Conservation (phyloP, 2,329 filamentous ascomycete genomes). For the Cladosporium sp. region DNA sequence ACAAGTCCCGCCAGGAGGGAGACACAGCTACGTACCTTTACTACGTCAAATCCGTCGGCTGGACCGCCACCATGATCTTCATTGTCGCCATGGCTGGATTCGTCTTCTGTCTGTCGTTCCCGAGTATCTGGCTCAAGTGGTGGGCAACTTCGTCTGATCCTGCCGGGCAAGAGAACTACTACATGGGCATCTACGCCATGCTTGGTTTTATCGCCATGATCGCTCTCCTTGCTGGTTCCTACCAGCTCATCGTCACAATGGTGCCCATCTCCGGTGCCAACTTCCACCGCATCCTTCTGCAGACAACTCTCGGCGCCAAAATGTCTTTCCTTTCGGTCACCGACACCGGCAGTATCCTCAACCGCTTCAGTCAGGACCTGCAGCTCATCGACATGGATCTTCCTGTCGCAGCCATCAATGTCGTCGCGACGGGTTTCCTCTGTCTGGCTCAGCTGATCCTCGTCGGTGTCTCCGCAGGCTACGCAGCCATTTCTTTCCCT, state of each 20-base stretch:
- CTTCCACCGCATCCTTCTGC: conserved; percentile 36
- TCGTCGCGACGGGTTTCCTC: conserved; percentile 8
- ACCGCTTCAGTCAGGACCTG: conserved; percentile 42
- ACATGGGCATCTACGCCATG: conserved; percentile 17
- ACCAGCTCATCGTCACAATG: conserved; percentile 48
- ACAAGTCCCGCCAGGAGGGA: conserved; percentile 36
- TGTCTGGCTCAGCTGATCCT: conserved; percentile 9
- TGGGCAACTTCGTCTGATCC: conserved; percentile 32
- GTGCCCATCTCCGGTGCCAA: conserved; percentile 46
- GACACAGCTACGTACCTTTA: conserved; percentile 33
- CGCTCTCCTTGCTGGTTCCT: conserved; percentile 27
- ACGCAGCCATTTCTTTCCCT: conserved; percentile 36
- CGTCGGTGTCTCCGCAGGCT: conserved; percentile 15
- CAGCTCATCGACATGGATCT: conserved; percentile 41
- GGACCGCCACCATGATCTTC: conserved; percentile 4
- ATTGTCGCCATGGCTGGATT: conserved; percentile 8
- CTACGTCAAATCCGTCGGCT: conserved; percentile 14
- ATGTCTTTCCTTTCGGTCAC: conserved; percentile 38
- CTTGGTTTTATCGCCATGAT: conserved; percentile 25
- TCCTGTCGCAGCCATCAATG: conserved; percentile 13
- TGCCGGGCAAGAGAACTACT: not conserved
- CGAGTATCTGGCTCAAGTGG: conserved; percentile 44
- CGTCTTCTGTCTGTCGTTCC: conserved; percentile 29
- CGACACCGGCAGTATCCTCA: conserved; percentile 32
- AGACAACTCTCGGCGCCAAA: conserved; percentile 9